These are phyloP conservation scores for Nemania bipapillata DNA, from an alignment of 2,329 filamentous ascomycete genomes.

Conservation along the genomic window DNA sequence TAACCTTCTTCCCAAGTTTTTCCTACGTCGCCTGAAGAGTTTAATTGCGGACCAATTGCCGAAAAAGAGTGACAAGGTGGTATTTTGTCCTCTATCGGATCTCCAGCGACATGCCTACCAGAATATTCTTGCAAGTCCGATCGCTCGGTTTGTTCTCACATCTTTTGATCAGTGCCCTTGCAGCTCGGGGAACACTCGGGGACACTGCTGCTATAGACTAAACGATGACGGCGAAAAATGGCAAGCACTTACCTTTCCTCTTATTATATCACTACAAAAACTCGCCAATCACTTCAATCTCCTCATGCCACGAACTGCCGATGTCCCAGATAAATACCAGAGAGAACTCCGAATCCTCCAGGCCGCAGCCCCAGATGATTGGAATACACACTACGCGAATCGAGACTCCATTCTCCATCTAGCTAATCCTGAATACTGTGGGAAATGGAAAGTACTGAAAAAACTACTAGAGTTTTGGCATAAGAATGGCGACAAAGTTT, in stretches of 20 bases:
- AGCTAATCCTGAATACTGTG: constrained; percentile 89
- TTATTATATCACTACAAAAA: constrained; percentile 84
- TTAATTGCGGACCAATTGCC: constrained; percentile 92
- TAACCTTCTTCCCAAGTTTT: constrained; percentile 88
- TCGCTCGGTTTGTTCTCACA: constrained; percentile 74
- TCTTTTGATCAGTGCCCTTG: constrained; percentile 77
- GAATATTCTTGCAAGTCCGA: constrained; percentile 78
- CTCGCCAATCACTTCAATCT: constrained; percentile 92
- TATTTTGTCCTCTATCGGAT: constrained; percentile 91
- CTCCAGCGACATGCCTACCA: constrained; percentile 85
- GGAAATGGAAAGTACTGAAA: constrained; percentile 93
- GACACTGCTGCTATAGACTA: constrained; percentile 79
- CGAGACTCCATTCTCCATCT: constrained; percentile 83
- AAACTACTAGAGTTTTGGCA: constrained; percentile 92
- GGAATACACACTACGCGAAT: constrained; percentile 77
- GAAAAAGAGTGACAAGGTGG: constrained; percentile 91
- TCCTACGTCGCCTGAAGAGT: constrained; percentile 90
- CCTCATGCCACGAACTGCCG: constrained; percentile 74
- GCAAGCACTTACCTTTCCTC: constrained; percentile 84
- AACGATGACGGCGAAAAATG: constrained; percentile 73
- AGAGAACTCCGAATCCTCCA: constrained; percentile 79
- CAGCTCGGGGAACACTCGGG: constrained; percentile 73
- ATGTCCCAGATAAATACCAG: constrained; percentile 76
- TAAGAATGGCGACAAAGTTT: constrained; percentile 87
- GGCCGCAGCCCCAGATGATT: constrained; percentile 77